Base-by-base conservation (phyloP, 2,329 filamentous ascomycete species). In the Epichloe aotearoae region DNA sequence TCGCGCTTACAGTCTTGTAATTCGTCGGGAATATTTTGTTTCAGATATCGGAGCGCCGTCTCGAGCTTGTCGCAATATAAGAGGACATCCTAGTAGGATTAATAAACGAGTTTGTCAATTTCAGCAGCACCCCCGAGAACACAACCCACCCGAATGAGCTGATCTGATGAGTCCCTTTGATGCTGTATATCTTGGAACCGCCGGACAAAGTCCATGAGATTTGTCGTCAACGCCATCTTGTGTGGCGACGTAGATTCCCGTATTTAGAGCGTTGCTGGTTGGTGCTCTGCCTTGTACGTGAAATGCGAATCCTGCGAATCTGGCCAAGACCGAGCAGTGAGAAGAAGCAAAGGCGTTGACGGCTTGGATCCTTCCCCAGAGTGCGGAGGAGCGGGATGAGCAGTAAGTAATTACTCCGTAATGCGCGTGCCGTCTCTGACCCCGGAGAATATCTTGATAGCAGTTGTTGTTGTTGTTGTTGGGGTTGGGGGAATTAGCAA, bases 1-100 rank as follows among this genome's bases (percentile, higher is more conserved):
- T 81, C 76, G 53, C 79, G 68, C 48, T 70, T 66, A 36, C 66
- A 60, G 55, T 75, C 66, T 42, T 61, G 63, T 11, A 79, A 59
- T 52, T 73, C 63, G 38, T 67, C 62, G 43, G 54, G 57, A 5
- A 80, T 64, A 8, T 57, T 58, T 1, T 57, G 55, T 54, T 73
- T 78, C 57, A 80, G 73, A 37, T 65, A 58, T 20, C 65, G 66
- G 4, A 76, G 59, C 5, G 52, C 58, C 17, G 61, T 64, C 58
- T 80, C 73, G 46, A 75, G 52, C 14, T 58, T 57, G 52, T 78
- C 67, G 54, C 58, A 61, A 46, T 66, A 62, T 42, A 61, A 23
- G 14, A 67, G 55, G 30, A 66, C 53, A 50, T 67, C 64, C 64
- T 67, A 41, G 10, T 30, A 37, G 26, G 26, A 14, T 19, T 14